Evolutionary conservation across 495 filamentous ascomycete genomes (phyloP).

Genomic region (Platismatia glauca): DNA sequence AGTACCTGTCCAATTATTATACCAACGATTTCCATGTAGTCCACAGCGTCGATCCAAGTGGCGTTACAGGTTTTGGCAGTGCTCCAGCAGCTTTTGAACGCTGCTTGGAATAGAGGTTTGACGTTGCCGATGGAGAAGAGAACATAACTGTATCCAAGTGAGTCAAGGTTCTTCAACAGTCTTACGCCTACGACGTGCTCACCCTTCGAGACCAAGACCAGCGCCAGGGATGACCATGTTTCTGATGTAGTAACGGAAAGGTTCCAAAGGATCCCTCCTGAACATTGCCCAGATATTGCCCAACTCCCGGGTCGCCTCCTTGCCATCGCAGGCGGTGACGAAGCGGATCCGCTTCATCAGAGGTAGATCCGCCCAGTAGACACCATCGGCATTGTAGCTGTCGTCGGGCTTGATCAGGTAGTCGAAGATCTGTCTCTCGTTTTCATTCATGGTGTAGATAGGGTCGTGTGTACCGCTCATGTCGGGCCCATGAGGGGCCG

Average conservation of each 20-base stretch:
- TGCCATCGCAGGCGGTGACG: conserved; percentile 56
- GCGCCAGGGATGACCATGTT: conserved; percentile 68
- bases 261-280: conserved; percentile 70
- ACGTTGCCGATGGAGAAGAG: conserved; percentile 91
- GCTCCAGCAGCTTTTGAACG: conserved; percentile 69
- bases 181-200: conserved; percentile 7
- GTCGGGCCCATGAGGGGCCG: conserved; percentile 48
- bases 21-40: conserved; percentile 78
- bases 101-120: conserved; percentile 59
- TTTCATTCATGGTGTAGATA: conserved; percentile 46
- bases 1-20: conserved; percentile 80
- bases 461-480: conserved; percentile 44
- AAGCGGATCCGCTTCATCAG: conserved; percentile 58
- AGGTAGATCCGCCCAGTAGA: conserved; percentile 83
- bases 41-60: conserved; percentile 67
- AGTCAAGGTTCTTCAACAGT: background rate
- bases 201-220: conserved; percentile 80
- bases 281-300: conserved; percentile 60
- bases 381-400: conserved; percentile 66
- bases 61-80: conserved; percentile 51
- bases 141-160: background rate
- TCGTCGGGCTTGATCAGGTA: conserved; percentile 72
- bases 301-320: conserved; percentile 58
- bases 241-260: conserved; percentile 70
- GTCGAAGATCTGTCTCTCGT: conserved; percentile 65